A percentile compares a stretch with the other conserved stretches of the same genome.
Conservation (phyloP, 164 flowering plant species). For the Cinnamomum chago region DNA sequence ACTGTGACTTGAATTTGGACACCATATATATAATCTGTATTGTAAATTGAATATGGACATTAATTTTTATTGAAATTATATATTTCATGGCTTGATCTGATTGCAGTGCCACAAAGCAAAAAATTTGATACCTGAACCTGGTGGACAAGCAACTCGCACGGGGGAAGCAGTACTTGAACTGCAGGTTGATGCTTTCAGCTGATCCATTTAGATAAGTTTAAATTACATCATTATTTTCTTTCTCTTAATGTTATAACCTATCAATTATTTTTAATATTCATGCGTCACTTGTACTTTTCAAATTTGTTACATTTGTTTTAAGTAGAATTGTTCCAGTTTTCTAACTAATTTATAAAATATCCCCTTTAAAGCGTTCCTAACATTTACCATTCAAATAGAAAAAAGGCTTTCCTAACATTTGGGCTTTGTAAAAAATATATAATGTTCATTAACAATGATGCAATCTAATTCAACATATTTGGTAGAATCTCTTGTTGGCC, state of each 20-base stretch:
- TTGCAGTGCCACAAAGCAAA: conserved; percentile 98
- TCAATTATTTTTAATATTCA: not conserved
- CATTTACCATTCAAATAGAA: no score
- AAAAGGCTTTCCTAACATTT: no score
- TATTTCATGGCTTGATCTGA: conserved; percentile 6
- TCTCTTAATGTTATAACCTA: not conserved
- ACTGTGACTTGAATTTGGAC: not conserved
- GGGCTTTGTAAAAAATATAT: no score
- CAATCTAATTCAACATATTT: no score
- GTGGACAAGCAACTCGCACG: conserved; percentile 89
- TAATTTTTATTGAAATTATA: not conserved
- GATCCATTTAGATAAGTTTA: not conserved
- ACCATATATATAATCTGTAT: not conserved
- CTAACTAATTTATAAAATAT: no score
- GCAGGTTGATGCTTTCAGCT: conserved; percentile 52
- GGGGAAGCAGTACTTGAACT: conserved; percentile 96
- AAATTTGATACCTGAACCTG: conserved; percentile 95
- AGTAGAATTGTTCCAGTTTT: no score
- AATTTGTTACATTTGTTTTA: not conserved
- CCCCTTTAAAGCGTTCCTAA: no score
- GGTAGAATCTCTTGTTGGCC: no score
- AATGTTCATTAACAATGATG: no score
- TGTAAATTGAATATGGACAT: not conserved
- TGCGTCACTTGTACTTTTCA: not conserved
- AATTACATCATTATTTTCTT: not conserved